Conservation (phyloP, 2,329 filamentous ascomycete genomes). For the Plenodomus biglobosus region DNA sequence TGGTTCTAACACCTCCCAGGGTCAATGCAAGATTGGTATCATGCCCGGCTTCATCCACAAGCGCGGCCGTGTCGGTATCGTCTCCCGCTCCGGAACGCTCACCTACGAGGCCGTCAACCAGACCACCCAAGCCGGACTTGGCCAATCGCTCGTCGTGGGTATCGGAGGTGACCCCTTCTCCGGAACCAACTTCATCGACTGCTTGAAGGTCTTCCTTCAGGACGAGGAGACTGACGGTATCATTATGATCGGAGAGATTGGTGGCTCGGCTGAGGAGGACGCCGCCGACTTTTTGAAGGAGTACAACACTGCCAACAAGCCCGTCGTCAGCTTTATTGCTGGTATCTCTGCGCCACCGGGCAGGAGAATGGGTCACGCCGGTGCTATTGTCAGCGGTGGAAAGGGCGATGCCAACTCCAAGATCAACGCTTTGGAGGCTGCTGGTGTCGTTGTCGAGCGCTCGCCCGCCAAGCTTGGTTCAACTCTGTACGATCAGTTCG, state of each 20-base stretch:
- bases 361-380: slow-evolving; percentile 97
- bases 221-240: slow-evolving; percentile 97
- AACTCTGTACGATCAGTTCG: slow-evolving; percentile 91
- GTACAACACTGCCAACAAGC: slow-evolving; percentile 92
- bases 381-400: slow-evolving; percentile 94
- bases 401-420: slow-evolving; percentile 98
- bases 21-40: slow-evolving; percentile 99
- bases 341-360: slow-evolving; percentile 97
- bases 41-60: slow-evolving; percentile 99
- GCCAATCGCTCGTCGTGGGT: slow-evolving; percentile 96
- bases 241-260: slow-evolving; percentile 99
- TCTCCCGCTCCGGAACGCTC: slow-evolving; percentile 95
- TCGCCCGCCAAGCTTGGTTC: slow-evolving; percentile 80
- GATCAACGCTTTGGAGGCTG: slow-evolving; percentile 89
- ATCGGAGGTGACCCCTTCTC: slow-evolving; percentile 99
- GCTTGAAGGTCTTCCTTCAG: slow-evolving; percentile 92
- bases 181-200: slow-evolving; percentile 99
- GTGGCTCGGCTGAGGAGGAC: slow-evolving; percentile 95
- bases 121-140: slow-evolving; percentile 93
- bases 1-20: slow-evolving; percentile 49
- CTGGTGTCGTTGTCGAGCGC: slow-evolving; percentile 94
- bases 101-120: slow-evolving; percentile 99
- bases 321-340: slow-evolving; percentile 96
- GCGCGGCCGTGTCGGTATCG: slow-evolving; percentile 96
- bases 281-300: slow-evolving; percentile 93